Percentiles rank a stretch among this genome's conserved stretches.
These are phyloP conservation scores for Nannizziopsis barbatae DNA, from an alignment of 2,329 filamentous ascomycete species.

Conservation along the genomic window DNA sequence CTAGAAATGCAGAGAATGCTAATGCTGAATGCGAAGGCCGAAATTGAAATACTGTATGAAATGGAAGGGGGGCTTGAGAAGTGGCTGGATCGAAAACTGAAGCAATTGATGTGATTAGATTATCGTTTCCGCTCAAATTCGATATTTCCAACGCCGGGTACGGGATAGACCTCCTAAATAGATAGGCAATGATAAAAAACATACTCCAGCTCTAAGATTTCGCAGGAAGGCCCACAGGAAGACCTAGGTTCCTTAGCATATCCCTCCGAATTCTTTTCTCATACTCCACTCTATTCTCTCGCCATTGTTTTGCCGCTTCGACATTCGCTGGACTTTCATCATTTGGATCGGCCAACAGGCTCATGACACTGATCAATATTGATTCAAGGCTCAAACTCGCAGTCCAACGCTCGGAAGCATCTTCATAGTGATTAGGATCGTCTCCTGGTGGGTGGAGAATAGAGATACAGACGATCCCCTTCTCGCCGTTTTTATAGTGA, in stretches of 20 bases:
- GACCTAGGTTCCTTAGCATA: slow-evolving; percentile 65
- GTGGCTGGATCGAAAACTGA: slow-evolving; percentile 31
- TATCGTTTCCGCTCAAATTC: too few relatives aligned
- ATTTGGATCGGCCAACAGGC: slow-evolving; percentile 83
- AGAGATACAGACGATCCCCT: slow-evolving; percentile 86
- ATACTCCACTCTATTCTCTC: slow-evolving; percentile 69
- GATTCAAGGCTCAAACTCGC: slow-evolving; percentile 93
- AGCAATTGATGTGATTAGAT: neutral
- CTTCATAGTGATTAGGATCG: slow-evolving; percentile 88
- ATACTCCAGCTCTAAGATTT: too few relatives aligned
- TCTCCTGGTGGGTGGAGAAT: slow-evolving; percentile 93
- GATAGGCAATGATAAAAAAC: too few relatives aligned
- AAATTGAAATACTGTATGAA: slow-evolving; percentile 47
- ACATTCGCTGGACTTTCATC: slow-evolving; percentile 93
- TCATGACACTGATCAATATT: slow-evolving; percentile 84
- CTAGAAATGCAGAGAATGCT: slow-evolving; percentile 50
- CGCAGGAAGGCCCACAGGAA: slow-evolving; percentile 38
- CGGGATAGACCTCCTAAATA: too few relatives aligned
- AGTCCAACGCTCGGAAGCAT: slow-evolving; percentile 79
- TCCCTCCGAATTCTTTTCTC: slow-evolving; percentile 74
- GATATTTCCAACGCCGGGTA: too few relatives aligned
- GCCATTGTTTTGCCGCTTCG: slow-evolving; percentile 78
- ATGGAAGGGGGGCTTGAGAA: slow-evolving; percentile 30
- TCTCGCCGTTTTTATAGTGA: slow-evolving; percentile 45
- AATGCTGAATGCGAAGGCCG: slow-evolving; percentile 51